Percentiles rank a stretch among this genome's conserved stretches.
These are phyloP conservation scores for Galerina marginata DNA, from an alignment of 768 basidiomycete species.

Conservation along the genomic window DNA sequence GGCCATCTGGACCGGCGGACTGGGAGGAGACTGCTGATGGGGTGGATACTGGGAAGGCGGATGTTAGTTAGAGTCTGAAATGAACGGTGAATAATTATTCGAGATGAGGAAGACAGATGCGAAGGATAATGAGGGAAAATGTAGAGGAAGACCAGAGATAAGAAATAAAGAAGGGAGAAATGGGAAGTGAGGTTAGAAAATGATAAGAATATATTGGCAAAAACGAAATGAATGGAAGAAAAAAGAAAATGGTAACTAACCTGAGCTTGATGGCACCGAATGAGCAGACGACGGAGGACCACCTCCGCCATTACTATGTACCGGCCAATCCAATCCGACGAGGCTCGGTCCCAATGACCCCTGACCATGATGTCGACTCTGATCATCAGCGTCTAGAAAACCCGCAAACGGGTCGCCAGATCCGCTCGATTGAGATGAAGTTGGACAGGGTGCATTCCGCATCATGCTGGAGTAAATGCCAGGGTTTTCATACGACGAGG, in stretches of 20 bases:
- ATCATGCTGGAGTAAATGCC: slow-evolving; percentile 21
- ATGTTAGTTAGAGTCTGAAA: slow-evolving; percentile 18
- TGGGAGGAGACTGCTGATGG: slow-evolving; percentile 14
- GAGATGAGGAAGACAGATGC: slow-evolving; percentile 3
- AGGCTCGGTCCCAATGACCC: slow-evolving; percentile 16
- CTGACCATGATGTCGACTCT: slow-evolving; percentile 26
- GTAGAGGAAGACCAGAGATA: too few relatives aligned
- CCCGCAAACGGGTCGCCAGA: slow-evolving; percentile 25
- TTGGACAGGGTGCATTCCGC: slow-evolving; percentile 10
- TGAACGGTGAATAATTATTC: slow-evolving; percentile 7
- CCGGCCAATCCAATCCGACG: slow-evolving; percentile 42
- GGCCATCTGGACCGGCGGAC: slow-evolving; percentile 18
- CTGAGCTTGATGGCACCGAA: slow-evolving; percentile 25
- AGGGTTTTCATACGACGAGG: slow-evolving; percentile 14
- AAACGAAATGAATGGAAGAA: background rate
- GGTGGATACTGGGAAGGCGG: slow-evolving; percentile 19
- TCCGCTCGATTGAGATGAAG: slow-evolving; percentile 9
- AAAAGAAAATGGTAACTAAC: slow-evolving; percentile 9
- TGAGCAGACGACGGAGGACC: slow-evolving; percentile 13
- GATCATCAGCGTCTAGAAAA: slow-evolving; percentile 36
- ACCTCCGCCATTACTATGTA: slow-evolving; percentile 27
- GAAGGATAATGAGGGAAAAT: background rate
- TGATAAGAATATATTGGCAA: too few relatives aligned
- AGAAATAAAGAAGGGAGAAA: too few relatives aligned
- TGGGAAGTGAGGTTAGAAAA: background rate